phyloP scores from a whole-genome alignment of 441 rosid species.

The Gossypium trilobum region DNA sequence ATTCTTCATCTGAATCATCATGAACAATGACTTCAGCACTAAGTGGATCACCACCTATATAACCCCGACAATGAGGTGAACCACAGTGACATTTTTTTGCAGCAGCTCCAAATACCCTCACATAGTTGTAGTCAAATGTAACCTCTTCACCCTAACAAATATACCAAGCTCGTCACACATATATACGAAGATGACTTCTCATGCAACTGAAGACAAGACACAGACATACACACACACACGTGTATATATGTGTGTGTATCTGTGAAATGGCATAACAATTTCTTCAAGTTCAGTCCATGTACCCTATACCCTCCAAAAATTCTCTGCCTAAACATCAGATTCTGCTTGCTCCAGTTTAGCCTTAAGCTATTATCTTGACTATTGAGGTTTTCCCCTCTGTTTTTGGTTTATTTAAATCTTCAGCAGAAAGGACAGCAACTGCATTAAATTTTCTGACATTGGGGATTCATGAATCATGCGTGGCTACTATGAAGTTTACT shows the following conservation, averaged over 20 bases:
- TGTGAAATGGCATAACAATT: background rate
- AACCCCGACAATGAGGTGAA: slow-evolving; percentile 81
- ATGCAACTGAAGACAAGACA: background rate
- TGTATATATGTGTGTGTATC: background rate
- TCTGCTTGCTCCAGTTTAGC: background rate
- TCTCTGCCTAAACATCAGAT: background rate
- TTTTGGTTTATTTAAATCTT: background rate
- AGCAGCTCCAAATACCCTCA: slow-evolving; percentile 97
- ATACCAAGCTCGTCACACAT: slow-evolving; percentile 12
- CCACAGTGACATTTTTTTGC: slow-evolving; percentile 93
- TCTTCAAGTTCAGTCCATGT: background rate
- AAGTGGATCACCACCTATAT: slow-evolving; percentile 92
- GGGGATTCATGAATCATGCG: background rate
- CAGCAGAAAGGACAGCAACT: background rate
- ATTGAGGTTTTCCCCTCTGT: background rate
- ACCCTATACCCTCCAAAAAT: slow-evolving; percentile 1
- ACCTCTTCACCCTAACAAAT: slow-evolving; percentile 73
- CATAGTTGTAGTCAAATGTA: slow-evolving; percentile 96
- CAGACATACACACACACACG: background rate
- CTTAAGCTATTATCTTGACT: background rate
- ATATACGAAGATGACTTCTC: slow-evolving; percentile 8
- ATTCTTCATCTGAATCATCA: slow-evolving; percentile 98
- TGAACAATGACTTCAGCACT: slow-evolving; percentile 67
- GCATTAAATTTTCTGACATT: background rate
- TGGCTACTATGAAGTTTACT: background rate